phyloP scores from a whole-genome alignment of 208 protist genomes.

The Trypanosoma brucei region DNA sequence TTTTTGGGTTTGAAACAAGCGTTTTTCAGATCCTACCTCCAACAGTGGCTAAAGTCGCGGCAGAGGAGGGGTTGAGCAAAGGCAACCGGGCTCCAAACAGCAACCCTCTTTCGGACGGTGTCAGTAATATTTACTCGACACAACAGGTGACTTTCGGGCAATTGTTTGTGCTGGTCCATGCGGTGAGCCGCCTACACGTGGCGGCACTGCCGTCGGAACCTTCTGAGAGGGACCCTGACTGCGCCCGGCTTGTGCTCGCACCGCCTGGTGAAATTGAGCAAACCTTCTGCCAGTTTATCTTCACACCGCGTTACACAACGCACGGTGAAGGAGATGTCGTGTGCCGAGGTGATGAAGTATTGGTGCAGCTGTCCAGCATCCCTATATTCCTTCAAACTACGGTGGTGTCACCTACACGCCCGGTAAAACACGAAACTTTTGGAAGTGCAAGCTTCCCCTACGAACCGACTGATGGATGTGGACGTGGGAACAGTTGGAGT shows the following conservation, averaged over 20 bases:
- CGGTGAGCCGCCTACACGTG: constrained; percentile 51
- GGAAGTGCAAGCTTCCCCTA: constrained; percentile 15
- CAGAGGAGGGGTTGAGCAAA: not conserved
- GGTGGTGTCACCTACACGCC: constrained; percentile 11
- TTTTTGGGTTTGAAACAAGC: constrained; percentile 49
- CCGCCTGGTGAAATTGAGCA: constrained; percentile 29
- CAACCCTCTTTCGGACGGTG: constrained; percentile 18
- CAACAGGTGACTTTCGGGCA: constrained; percentile 61
- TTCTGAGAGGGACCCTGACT: constrained; percentile 59
- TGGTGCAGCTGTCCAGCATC: constrained; percentile 40
- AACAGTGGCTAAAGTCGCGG: constrained; percentile 14
- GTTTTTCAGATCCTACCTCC: constrained; percentile 51
- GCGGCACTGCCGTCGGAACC: constrained; percentile 48
- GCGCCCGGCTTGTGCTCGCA: constrained; percentile 56
- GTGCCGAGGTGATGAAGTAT: constrained; percentile 52
- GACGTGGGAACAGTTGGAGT: not conserved
- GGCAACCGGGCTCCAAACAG: not conserved
- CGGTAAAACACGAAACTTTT: not conserved
- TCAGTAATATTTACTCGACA: constrained; percentile 26
- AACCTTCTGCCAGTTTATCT: constrained; percentile 48
- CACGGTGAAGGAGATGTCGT: constrained; percentile 65
- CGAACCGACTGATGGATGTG: not conserved
- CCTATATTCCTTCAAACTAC: constrained; percentile 71
- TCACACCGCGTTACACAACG: constrained; percentile 75
- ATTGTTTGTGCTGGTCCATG: constrained; percentile 59